Base-by-base conservation (phyloP, 768 basidiomycete genomes). In the Pholiota microspora region DNA sequence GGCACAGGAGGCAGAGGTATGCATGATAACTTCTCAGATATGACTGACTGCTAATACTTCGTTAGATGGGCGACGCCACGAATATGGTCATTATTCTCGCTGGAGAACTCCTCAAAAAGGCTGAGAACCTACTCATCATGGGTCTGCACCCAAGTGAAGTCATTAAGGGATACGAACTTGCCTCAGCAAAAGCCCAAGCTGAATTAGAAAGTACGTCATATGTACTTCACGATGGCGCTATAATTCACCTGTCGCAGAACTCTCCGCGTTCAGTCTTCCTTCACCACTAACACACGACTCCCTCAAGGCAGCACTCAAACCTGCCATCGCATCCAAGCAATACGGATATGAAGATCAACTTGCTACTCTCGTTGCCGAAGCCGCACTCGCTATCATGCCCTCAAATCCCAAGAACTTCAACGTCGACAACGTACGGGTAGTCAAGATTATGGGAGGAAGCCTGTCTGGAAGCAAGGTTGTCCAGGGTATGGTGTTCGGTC, bases 361-460 rank as follows among this genome's bases (percentile, higher is more conserved):
- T 0, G 78, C 94, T 1, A 69, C 77, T 1, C 82, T 98, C 7
- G 95, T 98, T 4, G 90, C 96, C 7, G 95, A 98, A 64, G 97
- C 97, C 1, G 91, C 94, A 0, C 73, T 98, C 23, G 82, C 86
- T 2, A 88, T 98, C 61, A 97, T 98, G 94, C 92, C 94, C 3
- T 68, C 78, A 1, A 92, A 91, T 67, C 83, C 85, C 7, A 88
- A 88, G 67, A 87, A 92, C 71, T 99, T 98, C 83, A 98, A 97
- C 71, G 94, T 98, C 25, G 97, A 99, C 71, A 95, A 94, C 63
- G 92, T 99, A 0, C 86, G 97, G 8, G 96, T 99, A 23, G 97
- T 99, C 64, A 99, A 98, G 75, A 98, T 99, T 58, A 88, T 99
- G 84, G 97, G 97, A 53, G 92, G 97, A 28, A 89, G 81, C 63